Evolutionary conservation across 1,284 basidiomycete species (phyloP).

Genomic region (Cerioporus squamosus): DNA sequence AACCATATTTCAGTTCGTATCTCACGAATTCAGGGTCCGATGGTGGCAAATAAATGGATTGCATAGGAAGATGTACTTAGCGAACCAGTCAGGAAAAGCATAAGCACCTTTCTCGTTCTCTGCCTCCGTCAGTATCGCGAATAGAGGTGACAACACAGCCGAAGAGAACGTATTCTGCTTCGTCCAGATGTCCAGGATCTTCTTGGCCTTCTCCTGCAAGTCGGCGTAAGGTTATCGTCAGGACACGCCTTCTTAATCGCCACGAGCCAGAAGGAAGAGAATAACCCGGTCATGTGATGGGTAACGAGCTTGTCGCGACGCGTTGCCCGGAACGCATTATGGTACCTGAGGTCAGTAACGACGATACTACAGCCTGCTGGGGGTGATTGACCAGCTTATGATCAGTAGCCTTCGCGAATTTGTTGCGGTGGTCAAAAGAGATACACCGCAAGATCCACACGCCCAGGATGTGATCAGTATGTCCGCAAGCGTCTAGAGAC

Average conservation of each 20-base stretch:
- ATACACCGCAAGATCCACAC: too few relatives aligned
- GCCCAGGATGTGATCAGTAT: too few relatives aligned
- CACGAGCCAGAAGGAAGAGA: conserved; percentile 9
- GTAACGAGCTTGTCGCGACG: conserved; percentile 2
- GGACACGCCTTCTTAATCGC: conserved; percentile 28
- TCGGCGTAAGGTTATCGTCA: conserved; percentile 37
- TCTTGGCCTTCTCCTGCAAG: conserved; percentile 90
- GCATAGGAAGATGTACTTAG: conserved; percentile 76
- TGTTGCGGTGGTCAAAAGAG: too few relatives aligned
- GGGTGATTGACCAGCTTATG: too few relatives aligned
- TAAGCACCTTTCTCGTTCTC: conserved; percentile 78
- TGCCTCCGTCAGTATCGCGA: conserved; percentile 63
- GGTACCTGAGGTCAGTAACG: neutral
- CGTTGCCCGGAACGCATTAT: neutral
- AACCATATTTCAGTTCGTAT: conserved; percentile 67
- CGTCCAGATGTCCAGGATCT: conserved; percentile 94
- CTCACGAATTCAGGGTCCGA: conserved; percentile 50
- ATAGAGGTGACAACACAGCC: conserved; percentile 67
- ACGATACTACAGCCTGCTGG: too few relatives aligned
- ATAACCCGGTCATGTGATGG: conserved; percentile 27
- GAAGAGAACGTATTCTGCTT: conserved; percentile 86
- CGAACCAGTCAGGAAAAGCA: conserved; percentile 64
- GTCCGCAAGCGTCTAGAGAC: too few relatives aligned
- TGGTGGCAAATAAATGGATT: conserved; percentile 57
- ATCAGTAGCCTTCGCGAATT: too few relatives aligned